Evolutionary conservation across 2,329 filamentous ascomycete species (phyloP), one percentile per base, ranked within the genome.

Genomic region (Colletotrichum coccodes): DNA sequence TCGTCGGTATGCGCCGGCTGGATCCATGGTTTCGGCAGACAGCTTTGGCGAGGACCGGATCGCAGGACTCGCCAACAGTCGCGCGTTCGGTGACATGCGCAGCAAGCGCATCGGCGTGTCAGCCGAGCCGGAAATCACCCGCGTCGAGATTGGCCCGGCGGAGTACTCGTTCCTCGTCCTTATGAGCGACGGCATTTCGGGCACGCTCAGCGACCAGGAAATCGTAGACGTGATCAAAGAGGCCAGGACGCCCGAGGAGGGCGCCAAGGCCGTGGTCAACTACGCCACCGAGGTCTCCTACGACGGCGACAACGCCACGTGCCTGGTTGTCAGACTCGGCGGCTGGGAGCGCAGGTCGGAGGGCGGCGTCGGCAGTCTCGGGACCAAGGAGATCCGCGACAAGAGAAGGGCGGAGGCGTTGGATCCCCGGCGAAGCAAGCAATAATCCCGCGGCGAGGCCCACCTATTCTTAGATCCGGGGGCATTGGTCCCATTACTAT

Each of bases 1-100:
- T 28, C 92, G 95, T 50, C 91, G 95, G 56, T 98, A 95, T 77
- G 93, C 94, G 1, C 82, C 83, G 40, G 89, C 92, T 34, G 91
- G 85, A 30, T 87, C 92, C 3, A 95, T 98, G 77, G 92, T 97
- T 21, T 96, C 95, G 28, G 81, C 80, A 0, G 96, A 99, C 81
- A 97, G 94, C 38, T 99, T 99, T 79, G 96, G 96, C 76, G 96
- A 99, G 81, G 95, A 98, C 81, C 94, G 96, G 73, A 96, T 99
- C 79, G 91, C 91, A 16, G 95, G 96, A 0, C 87, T 99, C 0
- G 96, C 96, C 73, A 99, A 99, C 81, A 97, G 94, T 36, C 92
- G 96, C 34, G 88, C 96, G 4, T 98, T 99, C 77, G 96, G 96
- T 30, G 96, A 99, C 82, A 94, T 98, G 81, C 88, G 88, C 38